These are phyloP conservation scores for Escallonia herrerae DNA, from an alignment of 129 eudicot genomes.

Conservation along the genomic window DNA sequence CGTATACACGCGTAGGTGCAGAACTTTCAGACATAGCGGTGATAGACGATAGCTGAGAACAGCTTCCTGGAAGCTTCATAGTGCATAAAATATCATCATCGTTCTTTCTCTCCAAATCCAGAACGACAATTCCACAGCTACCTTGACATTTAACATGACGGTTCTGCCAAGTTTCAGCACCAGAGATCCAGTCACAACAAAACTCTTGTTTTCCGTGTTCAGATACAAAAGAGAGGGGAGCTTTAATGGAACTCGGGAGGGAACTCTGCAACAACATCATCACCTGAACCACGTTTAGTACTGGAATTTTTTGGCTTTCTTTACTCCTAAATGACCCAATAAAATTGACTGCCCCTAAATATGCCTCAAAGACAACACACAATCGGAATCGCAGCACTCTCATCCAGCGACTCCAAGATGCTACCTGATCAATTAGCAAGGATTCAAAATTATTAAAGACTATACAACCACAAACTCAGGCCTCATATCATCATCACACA, in stretches of 20 bases:
- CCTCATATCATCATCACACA: not conserved
- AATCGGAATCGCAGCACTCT: not conserved
- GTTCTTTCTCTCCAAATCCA: constrained; percentile 6
- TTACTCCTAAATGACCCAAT: not conserved
- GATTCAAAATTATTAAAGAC: not conserved
- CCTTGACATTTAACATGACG: too few relatives aligned
- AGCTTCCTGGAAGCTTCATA: constrained; percentile 20
- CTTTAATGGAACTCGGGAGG: constrained; percentile 29
- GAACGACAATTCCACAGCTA: constrained; percentile 3
- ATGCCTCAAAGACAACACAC: not conserved
- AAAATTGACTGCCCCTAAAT: not conserved
- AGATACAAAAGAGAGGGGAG: constrained; percentile 17
- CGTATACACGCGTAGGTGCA: constrained; percentile 36
- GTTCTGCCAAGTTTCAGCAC: too few relatives aligned
- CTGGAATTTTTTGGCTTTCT: not conserved
- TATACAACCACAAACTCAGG: not conserved
- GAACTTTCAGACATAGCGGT: constrained; percentile 31
- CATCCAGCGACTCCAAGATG: constrained; percentile 1
- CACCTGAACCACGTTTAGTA: not conserved
- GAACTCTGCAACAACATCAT: constrained; percentile 43
- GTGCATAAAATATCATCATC: constrained; percentile 19
- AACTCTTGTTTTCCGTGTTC: constrained; percentile 26
- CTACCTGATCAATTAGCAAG: constrained; percentile 5
- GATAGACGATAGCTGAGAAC: constrained; percentile 36
- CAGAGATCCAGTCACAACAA: constrained; percentile 18